phyloP scores from a whole-genome alignment of 495 filamentous ascomycete genomes.

The Tuber melanosporum region DNA sequence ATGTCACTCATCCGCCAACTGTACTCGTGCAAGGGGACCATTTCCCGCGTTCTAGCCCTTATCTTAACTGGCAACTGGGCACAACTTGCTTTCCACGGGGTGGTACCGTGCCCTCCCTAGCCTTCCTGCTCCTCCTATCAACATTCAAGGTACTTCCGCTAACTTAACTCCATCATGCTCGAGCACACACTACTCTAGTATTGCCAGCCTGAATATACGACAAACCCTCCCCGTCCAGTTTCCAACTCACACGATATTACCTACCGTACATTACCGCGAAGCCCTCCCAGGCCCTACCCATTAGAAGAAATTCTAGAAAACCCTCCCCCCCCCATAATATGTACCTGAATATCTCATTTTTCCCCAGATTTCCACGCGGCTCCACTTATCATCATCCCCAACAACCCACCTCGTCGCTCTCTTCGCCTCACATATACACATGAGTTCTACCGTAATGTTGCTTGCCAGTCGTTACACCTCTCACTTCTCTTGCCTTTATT shows the following conservation, averaged over 20 bases:
- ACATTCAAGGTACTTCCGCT: not conserved
- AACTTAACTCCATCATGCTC: not conserved
- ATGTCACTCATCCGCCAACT: not conserved
- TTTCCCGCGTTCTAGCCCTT: not conserved
- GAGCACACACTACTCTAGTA: not conserved
- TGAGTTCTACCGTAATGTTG: conserved; percentile 24
- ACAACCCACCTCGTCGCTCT: conserved; percentile 21
- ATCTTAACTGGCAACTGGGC: not conserved
- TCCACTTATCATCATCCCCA: conserved; percentile 33
- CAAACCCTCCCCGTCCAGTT: not conserved
- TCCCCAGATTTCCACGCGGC: conserved; percentile 39
- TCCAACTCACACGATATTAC: conserved; percentile 1
- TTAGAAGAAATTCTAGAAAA: conserved; percentile 4
- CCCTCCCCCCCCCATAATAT: conserved; percentile 11
- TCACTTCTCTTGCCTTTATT: not conserved
- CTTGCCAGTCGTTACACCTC: not conserved
- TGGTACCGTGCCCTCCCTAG: not conserved
- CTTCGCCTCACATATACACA: conserved; percentile 31
- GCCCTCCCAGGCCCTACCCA: not conserved
- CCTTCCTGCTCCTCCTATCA: not conserved
- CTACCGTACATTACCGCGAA: not conserved
- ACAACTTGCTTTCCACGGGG: not conserved
- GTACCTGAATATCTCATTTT: conserved; percentile 35
- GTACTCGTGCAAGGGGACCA: not conserved
- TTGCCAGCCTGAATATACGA: not conserved